Conservation (phyloP, 495 filamentous ascomycete genomes). For the Apodospora peruviana region DNA sequence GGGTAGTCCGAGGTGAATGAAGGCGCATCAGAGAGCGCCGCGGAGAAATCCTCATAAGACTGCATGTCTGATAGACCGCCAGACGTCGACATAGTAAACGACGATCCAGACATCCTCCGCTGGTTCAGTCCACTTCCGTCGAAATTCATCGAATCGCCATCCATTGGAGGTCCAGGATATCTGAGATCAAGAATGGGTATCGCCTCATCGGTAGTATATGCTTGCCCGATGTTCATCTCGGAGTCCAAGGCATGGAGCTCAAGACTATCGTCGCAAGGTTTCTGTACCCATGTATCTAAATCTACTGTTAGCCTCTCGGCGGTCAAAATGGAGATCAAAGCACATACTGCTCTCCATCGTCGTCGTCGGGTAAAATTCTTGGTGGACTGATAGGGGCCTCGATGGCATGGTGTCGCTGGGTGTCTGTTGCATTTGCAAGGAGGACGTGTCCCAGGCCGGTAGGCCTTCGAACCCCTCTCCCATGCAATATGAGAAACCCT, state of each 20-base stretch:
- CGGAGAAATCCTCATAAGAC: constrained; percentile 55
- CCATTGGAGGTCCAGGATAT: constrained; percentile 33
- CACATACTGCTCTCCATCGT: constrained; percentile 47
- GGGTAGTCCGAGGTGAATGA: constrained; percentile 53
- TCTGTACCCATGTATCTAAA: constrained; percentile 44
- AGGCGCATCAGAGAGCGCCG: constrained; percentile 49
- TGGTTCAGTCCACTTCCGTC: constrained; percentile 34
- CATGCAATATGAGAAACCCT: constrained; percentile 54
- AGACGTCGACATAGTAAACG: constrained; percentile 53
- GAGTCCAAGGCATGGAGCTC: constrained; percentile 41
- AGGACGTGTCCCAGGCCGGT: constrained; percentile 51
- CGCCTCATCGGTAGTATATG: constrained; percentile 50
- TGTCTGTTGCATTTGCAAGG: constrained; percentile 42
- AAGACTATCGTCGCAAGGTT: constrained; percentile 45
- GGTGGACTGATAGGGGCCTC: constrained; percentile 44
- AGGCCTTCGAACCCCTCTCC: constrained; percentile 43
- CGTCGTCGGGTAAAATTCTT: constrained; percentile 47
- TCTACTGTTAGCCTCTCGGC: constrained; percentile 23
- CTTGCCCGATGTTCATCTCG: constrained; percentile 50
- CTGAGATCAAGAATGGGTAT: constrained; percentile 50
- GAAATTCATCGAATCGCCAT: constrained; percentile 34
- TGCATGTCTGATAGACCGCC: constrained; percentile 52
- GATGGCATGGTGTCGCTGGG: constrained; percentile 44
- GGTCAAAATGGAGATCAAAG: constrained; percentile 8
- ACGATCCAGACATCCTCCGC: constrained; percentile 53